Percentiles rank a stretch among this genome's conserved stretches.
Evolutionary conservation across 768 basidiomycete species (phyloP).

Genomic region (Cystoderma amianthinum): DNA sequence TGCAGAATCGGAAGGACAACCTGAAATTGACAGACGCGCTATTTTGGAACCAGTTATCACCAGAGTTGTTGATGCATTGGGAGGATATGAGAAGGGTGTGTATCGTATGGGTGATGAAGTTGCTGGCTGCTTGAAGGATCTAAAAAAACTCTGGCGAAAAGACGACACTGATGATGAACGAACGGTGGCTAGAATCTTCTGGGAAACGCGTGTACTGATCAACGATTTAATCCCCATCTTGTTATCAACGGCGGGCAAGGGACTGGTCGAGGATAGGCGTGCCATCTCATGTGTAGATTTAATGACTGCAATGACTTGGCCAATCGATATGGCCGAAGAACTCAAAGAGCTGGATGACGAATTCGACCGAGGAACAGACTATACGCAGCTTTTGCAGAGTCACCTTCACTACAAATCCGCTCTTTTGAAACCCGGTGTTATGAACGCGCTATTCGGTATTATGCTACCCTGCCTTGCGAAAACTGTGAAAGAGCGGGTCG

Average conservation of each 20-base stretch:
- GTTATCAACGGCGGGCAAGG: slow-evolving; percentile 71
- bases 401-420: slow-evolving; percentile 90
- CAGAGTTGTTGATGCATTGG: slow-evolving; percentile 74
- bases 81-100: slow-evolving; percentile 57
- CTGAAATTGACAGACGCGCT: slow-evolving; percentile 33
- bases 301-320: slow-evolving; percentile 98
- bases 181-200: slow-evolving; percentile 90
- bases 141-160: slow-evolving; percentile 93
- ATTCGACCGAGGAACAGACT: slow-evolving; percentile 76
- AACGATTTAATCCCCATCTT: slow-evolving; percentile 89
- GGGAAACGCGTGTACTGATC: slow-evolving; percentile 76
- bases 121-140: slow-evolving; percentile 82
- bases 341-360: slow-evolving; percentile 88
- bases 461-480: slow-evolving; percentile 77
- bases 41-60: slow-evolving; percentile 64
- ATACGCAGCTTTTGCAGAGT: slow-evolving; percentile 72
- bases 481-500: slow-evolving; percentile 54
- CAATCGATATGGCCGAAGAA: slow-evolving; percentile 92
- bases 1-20: slow-evolving; percentile 18
- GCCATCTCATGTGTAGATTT: slow-evolving; percentile 83
- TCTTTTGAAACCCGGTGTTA: slow-evolving; percentile 58
- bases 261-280: slow-evolving; percentile 72
- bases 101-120: slow-evolving; percentile 81
- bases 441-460: slow-evolving; percentile 69
- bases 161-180: slow-evolving; percentile 97